A percentile compares a stretch with the other conserved stretches of the same genome.
Conservation (phyloP, 2,329 filamentous ascomycete genomes). For the Diaporthe helianthi region DNA sequence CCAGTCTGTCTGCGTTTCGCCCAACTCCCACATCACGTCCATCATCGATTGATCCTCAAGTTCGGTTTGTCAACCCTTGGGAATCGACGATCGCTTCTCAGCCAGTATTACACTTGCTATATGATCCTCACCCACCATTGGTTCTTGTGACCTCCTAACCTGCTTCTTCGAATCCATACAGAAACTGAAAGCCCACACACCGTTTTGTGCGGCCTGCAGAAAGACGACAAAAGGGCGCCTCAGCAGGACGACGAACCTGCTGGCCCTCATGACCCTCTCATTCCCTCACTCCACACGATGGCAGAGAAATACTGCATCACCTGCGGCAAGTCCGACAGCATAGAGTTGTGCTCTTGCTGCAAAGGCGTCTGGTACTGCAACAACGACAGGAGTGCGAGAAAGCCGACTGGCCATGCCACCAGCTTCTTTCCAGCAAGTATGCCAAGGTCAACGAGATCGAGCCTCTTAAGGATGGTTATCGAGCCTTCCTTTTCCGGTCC, state of each 20-base stretch:
- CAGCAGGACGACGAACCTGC: neutral
- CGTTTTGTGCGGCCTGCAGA: neutral
- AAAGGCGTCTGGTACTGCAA: neutral
- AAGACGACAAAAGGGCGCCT: neutral
- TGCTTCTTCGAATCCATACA: neutral
- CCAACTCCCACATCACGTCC: neutral
- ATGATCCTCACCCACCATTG: neutral
- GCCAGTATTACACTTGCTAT: neutral
- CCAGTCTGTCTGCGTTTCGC: neutral
- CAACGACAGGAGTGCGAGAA: neutral
- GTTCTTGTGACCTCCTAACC: neutral
- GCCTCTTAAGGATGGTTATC: neutral
- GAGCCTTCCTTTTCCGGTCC: neutral
- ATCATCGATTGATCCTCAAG: no score
- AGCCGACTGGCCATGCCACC: neutral
- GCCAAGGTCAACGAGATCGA: neutral
- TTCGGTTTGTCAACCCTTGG: neutral
- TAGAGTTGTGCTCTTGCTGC: neutral
- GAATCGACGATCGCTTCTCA: neutral
- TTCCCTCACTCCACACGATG: neutral
- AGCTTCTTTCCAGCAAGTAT: neutral
- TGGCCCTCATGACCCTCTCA: neutral
- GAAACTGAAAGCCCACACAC: neutral
- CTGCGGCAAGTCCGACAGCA: neutral
- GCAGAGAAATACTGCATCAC: neutral